Percentiles rank a stretch among this genome's conserved stretches.
Conservation (phyloP, 306 rosid genomes). For the Prunus kanzakura region DNA sequence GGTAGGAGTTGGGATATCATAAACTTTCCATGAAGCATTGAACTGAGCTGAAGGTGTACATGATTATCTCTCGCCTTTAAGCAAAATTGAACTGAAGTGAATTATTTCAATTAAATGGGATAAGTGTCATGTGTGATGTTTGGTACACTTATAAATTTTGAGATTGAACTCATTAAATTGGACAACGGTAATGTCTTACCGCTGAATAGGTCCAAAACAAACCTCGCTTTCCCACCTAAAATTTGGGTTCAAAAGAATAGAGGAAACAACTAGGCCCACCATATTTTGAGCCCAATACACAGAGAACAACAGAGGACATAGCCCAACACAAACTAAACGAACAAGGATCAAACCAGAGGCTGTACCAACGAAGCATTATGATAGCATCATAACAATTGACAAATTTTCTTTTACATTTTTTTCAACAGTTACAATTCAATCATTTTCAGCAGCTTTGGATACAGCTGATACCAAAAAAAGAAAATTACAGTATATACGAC, state of each 20-base stretch:
- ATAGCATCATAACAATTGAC: background rate
- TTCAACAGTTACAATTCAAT: conserved; percentile 9
- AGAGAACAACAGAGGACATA: background rate
- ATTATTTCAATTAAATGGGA: too few species aligned
- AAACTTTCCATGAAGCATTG: too few species aligned
- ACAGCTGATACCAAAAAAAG: background rate
- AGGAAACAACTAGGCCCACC: background rate
- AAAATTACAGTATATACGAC: background rate
- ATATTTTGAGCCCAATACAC: background rate
- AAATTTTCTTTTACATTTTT: conserved; percentile 1
- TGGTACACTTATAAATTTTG: too few species aligned
- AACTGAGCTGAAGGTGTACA: too few species aligned
- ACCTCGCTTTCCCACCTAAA: background rate
- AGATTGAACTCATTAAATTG: too few species aligned
- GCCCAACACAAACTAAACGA: background rate
- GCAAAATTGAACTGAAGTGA: too few species aligned
- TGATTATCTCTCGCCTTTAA: too few species aligned
- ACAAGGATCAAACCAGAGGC: background rate
- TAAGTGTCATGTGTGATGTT: too few species aligned
- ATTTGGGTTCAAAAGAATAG: background rate
- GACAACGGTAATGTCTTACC: too few species aligned
- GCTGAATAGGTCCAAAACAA: too few species aligned
- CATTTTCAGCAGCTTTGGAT: background rate
- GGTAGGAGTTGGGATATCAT: too few species aligned
- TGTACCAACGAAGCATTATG: background rate